A percentile compares a stretch with the other conserved stretches of the same genome.
Conservation (phyloP, 257 asterid species). For the Fraxinus americana region DNA sequence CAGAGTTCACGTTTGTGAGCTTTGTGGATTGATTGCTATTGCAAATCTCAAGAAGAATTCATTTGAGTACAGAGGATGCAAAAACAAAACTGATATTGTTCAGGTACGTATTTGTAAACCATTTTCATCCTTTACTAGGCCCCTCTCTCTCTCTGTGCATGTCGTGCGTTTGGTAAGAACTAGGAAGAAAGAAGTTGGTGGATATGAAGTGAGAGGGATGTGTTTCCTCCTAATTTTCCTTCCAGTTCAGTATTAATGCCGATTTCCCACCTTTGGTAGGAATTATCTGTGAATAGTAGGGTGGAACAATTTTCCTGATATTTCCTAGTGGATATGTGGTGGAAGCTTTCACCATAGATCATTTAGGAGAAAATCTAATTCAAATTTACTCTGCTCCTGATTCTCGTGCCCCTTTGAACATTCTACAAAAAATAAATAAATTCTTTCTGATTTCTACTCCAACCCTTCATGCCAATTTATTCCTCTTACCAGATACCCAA, state of each 20-base stretch:
- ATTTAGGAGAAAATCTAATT: not conserved
- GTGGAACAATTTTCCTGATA: not conserved
- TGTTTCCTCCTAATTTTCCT: not conserved
- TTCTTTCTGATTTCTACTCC: not conserved
- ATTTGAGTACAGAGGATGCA: slow-evolving; percentile 95
- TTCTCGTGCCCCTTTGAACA: not conserved
- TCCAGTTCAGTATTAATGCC: not conserved
- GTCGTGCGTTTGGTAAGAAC: too few species aligned
- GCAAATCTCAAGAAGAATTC: slow-evolving; percentile 92
- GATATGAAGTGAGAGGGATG: not conserved
- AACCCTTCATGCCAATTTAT: not conserved
- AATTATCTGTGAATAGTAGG: not conserved
- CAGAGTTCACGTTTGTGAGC: slow-evolving; percentile 89
- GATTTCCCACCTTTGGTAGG: not conserved
- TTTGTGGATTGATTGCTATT: slow-evolving; percentile 85
- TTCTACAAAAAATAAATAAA: not conserved
- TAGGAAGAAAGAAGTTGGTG: not conserved
- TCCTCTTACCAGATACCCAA: not conserved
- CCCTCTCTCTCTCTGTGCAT: too few species aligned
- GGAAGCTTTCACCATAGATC: not conserved
- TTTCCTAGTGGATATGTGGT: not conserved
- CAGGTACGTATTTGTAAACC: slow-evolving; percentile 53
- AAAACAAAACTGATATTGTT: slow-evolving; percentile 87
- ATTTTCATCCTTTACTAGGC: not conserved
- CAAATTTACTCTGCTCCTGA: not conserved